These are phyloP conservation scores for Ustilago curta DNA, from an alignment of 1,284 basidiomycete species.

Conservation along the genomic window DNA sequence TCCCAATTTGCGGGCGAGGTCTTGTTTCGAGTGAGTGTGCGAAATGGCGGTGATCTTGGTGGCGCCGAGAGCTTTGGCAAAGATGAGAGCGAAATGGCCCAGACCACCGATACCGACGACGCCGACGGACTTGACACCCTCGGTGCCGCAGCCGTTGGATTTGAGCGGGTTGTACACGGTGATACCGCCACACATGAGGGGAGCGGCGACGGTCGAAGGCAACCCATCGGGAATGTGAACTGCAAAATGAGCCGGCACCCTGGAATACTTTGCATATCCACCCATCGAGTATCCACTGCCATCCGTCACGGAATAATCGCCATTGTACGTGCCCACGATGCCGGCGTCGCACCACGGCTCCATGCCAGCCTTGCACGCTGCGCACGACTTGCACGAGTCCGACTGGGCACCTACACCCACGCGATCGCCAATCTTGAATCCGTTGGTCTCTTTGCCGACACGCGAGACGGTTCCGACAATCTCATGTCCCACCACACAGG, in stretches of 20 bases:
- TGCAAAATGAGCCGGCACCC: slow-evolving; percentile 61
- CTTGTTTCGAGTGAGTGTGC: slow-evolving; percentile 55
- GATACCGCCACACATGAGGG: slow-evolving; percentile 65
- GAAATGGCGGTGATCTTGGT: slow-evolving; percentile 61
- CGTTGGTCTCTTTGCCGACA: slow-evolving; percentile 71
- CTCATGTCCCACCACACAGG: slow-evolving; percentile 72
- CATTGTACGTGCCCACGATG: slow-evolving; percentile 69
- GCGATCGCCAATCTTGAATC: slow-evolving; percentile 75
- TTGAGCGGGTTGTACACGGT: slow-evolving; percentile 65
- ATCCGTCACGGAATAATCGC: slow-evolving; percentile 72
- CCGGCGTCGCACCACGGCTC: slow-evolving; percentile 55
- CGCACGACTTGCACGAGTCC: slow-evolving; percentile 74
- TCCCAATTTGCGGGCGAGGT: slow-evolving; percentile 55
- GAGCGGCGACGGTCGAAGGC: slow-evolving; percentile 60
- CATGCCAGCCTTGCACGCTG: slow-evolving; percentile 72
- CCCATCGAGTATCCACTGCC: slow-evolving; percentile 53
- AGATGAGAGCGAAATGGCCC: slow-evolving; percentile 62
- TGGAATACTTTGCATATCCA: slow-evolving; percentile 60
- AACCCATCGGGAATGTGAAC: slow-evolving; percentile 64
- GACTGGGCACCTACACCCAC: slow-evolving; percentile 77
- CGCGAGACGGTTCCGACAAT: slow-evolving; percentile 74
- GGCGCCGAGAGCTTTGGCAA: slow-evolving; percentile 61
- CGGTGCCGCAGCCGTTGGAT: slow-evolving; percentile 57
- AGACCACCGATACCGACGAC: slow-evolving; percentile 64
- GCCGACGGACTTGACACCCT: slow-evolving; percentile 58